These are phyloP conservation scores for Coriolopsis trogii DNA, from an alignment of 1,284 basidiomycete genomes.

Conservation along the genomic window DNA sequence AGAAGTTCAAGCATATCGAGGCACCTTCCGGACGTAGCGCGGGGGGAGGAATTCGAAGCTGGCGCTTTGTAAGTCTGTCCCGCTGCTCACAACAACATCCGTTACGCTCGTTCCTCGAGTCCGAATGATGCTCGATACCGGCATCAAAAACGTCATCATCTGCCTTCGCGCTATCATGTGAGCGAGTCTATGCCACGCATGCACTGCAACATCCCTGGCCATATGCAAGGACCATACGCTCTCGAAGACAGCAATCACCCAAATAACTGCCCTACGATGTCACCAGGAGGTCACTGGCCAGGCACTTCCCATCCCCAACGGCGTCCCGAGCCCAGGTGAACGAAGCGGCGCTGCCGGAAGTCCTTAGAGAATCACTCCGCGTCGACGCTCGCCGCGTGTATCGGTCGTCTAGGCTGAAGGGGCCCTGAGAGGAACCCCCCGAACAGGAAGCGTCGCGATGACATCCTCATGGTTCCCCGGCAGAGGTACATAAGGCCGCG, in stretches of 20 bases:
- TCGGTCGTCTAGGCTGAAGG: no score
- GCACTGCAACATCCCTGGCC: no score
- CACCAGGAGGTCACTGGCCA: conserved; percentile 8
- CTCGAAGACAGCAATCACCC: no score
- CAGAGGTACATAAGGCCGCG: conserved; percentile 6
- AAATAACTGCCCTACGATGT: conserved; percentile 14
- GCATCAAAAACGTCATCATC: conserved; percentile 20
- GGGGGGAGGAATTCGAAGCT: background rate
- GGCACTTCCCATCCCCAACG: conserved; percentile 6
- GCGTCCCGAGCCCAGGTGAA: conserved; percentile 7
- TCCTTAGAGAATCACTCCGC: no score
- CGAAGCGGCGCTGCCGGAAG: conserved; percentile 11
- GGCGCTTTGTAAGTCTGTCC: no score
- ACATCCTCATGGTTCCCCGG: background rate
- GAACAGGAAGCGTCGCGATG: no score
- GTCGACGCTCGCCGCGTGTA: no score
- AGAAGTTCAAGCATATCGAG: background rate
- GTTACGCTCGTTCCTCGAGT: background rate
- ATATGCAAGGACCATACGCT: no score
- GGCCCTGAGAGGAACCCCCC: no score
- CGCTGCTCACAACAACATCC: background rate
- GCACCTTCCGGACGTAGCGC: conserved; percentile 5
- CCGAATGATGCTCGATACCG: conserved; percentile 8
- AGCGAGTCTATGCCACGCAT: conserved; percentile 5
- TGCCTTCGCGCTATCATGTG: conserved; percentile 11